Evolutionary conservation across 176 grass and related monocot species (phyloP).

Genomic region (Zoysia pacifica): DNA sequence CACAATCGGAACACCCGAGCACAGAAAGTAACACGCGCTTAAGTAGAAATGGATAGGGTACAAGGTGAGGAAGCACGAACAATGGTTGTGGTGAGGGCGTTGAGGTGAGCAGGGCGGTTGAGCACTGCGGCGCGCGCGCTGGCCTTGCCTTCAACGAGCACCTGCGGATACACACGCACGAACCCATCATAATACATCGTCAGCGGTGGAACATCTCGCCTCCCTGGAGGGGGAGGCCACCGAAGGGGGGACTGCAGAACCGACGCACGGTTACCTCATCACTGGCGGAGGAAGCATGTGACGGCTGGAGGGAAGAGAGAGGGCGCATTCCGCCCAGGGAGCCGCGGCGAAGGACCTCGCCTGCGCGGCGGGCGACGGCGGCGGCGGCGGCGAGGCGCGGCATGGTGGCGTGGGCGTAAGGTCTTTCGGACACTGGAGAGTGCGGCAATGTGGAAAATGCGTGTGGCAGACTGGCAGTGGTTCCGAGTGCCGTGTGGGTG

Average conservation of each 20-base stretch:
- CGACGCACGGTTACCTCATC: slow-evolving; percentile 51
- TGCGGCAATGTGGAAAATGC: not conserved
- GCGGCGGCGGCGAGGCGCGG: slow-evolving; percentile 46
- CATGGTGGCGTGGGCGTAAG: slow-evolving; percentile 45
- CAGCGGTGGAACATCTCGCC: slow-evolving; percentile 7
- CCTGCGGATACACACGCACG: slow-evolving; percentile 32
- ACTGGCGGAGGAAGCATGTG: slow-evolving; percentile 14
- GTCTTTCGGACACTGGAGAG: slow-evolving; percentile 28
- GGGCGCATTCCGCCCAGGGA: not conserved
- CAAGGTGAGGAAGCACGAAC: slow-evolving; percentile 17
- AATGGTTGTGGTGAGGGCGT: slow-evolving; percentile 74
- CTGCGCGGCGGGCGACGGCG: slow-evolving; percentile 41
- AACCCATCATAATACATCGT: not conserved
- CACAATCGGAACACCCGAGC: not conserved
- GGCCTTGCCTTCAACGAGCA: slow-evolving; percentile 85
- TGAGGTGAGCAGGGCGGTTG: slow-evolving; percentile 70
- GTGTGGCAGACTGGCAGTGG: not conserved
- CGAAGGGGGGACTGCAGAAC: not conserved
- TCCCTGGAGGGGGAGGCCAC: not conserved
- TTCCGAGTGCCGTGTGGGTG: not conserved
- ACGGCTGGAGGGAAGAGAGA: slow-evolving; percentile 32
- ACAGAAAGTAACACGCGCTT: not conserved
- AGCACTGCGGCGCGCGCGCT: slow-evolving; percentile 76
- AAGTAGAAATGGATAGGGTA: not conserved
- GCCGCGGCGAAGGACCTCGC: slow-evolving; percentile 31